Evolutionary conservation across 208 protist genomes (phyloP).

Genomic region (Leishmania martiniquensis): DNA sequence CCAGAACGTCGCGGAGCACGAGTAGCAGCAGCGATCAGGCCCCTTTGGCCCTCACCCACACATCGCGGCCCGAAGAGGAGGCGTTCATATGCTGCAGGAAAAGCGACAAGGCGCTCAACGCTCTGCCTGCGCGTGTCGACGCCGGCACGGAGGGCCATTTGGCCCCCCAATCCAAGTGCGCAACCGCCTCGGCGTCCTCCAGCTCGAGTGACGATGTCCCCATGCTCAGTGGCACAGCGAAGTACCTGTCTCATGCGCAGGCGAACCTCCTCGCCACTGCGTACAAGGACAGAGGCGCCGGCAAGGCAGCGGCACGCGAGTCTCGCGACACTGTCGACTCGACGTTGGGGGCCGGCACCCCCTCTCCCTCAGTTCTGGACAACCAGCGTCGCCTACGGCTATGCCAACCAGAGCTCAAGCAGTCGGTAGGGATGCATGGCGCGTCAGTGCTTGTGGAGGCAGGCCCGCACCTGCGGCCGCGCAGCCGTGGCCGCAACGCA

Average conservation of each 20-base stretch:
- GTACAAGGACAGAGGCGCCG: no score
- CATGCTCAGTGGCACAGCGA: slow-evolving; percentile 13
- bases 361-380: slow-evolving; percentile 6
- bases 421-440: not conserved
- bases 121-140: not conserved
- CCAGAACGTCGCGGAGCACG: not conserved
- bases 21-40: not conserved
- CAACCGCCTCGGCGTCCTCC: slow-evolving; percentile 2
- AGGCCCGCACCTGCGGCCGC: not conserved
- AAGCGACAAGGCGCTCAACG: not conserved
- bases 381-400: slow-evolving; percentile 12
- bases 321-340: not conserved
- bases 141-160: not conserved
- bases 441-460: not conserved
- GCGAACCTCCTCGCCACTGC: not conserved
- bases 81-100: not conserved
- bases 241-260: not conserved
- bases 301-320: not conserved
- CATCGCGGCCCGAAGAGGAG: not conserved
- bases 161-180: not conserved
- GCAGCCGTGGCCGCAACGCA: not conserved
- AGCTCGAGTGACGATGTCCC: not conserved
- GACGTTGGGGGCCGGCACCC: not conserved
- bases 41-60: not conserved
- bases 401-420: not conserved